phyloP scores from a whole-genome alignment of 495 filamentous ascomycete genomes.

The Aspergillus leporis region DNA sequence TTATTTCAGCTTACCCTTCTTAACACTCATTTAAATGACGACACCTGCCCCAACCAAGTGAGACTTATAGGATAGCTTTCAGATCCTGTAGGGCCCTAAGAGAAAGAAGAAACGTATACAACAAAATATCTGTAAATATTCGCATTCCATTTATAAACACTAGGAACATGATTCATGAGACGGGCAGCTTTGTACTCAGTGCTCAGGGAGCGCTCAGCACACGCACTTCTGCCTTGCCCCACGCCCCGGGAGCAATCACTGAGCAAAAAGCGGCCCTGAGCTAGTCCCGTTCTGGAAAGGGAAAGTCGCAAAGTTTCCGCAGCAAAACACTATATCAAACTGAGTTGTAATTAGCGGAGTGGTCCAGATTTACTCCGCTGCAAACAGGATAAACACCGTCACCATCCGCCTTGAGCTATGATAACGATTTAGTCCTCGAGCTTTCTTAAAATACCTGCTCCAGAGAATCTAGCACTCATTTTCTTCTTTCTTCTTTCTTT shows the following conservation, averaged over 20 bases:
- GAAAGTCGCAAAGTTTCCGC: too few species aligned
- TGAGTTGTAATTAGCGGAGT: too few species aligned
- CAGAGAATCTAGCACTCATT: too few species aligned
- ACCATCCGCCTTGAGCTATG: constrained; percentile 7
- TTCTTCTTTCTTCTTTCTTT: background rate
- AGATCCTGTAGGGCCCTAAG: background rate
- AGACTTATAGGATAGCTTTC: background rate
- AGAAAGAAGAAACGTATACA: background rate
- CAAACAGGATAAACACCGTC: constrained; percentile 30
- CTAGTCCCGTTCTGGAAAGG: too few species aligned
- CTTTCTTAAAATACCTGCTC: background rate
- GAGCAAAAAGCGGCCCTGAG: too few species aligned
- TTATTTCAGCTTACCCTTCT: background rate
- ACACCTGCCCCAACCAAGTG: background rate
- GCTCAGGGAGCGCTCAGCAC: too few species aligned
- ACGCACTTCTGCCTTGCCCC: too few species aligned
- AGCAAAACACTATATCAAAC: too few species aligned
- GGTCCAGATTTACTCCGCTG: constrained; percentile 1
- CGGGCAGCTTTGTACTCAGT: too few species aligned
- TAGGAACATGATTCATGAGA: too few species aligned
- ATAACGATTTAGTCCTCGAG: background rate
- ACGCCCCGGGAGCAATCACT: too few species aligned
- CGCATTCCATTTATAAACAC: too few species aligned
- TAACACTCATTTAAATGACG: background rate
- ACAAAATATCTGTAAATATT: background rate